Evolutionary conservation across 2,329 filamentous ascomycete genomes (phyloP).

Genomic region (Beauveria brongniartii): DNA sequence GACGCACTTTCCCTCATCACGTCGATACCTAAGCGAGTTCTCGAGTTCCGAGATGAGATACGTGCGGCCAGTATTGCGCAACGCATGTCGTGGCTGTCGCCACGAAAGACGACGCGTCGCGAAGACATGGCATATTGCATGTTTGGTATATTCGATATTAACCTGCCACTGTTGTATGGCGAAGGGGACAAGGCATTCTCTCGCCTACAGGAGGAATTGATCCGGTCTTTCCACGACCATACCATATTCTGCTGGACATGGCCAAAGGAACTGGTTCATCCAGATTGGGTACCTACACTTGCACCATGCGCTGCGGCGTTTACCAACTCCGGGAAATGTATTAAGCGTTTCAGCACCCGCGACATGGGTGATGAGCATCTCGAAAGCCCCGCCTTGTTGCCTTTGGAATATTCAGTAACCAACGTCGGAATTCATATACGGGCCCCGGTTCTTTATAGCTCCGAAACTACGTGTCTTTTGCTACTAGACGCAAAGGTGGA

Average conservation of each 20-base stretch:
- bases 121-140: slow-evolving; percentile 21
- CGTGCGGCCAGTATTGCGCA: background rate
- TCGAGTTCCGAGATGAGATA: background rate
- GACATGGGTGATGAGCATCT: no score
- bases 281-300: background rate
- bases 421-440: background rate
- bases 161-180: slow-evolving; percentile 22
- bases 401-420: background rate
- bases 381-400: background rate
- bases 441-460: background rate
- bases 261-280: background rate
- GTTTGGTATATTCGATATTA: slow-evolving; percentile 20
- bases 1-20: slow-evolving; percentile 14
- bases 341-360: background rate
- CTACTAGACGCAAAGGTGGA: background rate
- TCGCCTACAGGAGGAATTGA: slow-evolving; percentile 16
- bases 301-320: background rate
- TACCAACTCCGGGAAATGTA: background rate
- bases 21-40: slow-evolving; percentile 13
- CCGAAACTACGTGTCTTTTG: background rate
- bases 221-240: background rate
- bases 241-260: background rate
- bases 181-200: slow-evolving; percentile 15
- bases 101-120: slow-evolving; percentile 15
- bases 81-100: slow-evolving; percentile 14